Evolutionary conservation across 1,284 basidiomycete species (phyloP), one percentile per base, ranked within the genome.

Genomic region (Leccinum olivaceoglutinosum): DNA sequence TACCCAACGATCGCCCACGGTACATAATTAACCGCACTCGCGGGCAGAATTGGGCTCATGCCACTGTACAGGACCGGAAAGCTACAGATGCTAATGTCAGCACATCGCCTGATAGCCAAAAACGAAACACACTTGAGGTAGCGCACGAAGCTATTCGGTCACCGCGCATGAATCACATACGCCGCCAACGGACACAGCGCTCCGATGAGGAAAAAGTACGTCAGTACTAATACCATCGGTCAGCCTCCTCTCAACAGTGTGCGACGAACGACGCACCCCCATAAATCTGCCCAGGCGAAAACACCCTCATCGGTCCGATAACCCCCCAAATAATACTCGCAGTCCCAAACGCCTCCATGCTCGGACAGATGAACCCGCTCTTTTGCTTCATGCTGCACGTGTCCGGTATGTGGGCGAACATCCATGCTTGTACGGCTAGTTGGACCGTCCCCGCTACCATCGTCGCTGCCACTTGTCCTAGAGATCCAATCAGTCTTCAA

Each of bases 131-230:
- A 79, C 76, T 84, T 83, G 71, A 82, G 67, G 67, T 81, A 82
- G 44, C 79, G 78, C 59, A 80, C 69, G 64, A 76, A 69, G 32
- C 76, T 75, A 66, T 79, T 75, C 58, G 78, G 82, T 77, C 76
- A 83, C 66, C 70, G 76, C 58, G 73, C 68, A 32, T 76, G 73
- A 65, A 82, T 73, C 51, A 79, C 59, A 59, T 73, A 82, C 11
- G 74, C 74, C 21, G 75, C 61, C 29, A 79, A 18, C 0, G 85
- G 85, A 44, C 75, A 74, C n/a, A 80, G 16, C 25, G 80, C 77
- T 36, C 86, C 86, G 60, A 84, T 70, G 61, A 86, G 78, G 82
- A 88, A 88, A 72, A 82, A 83, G 76, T 80, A 83, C n/a, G 74
- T 66, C 7, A 83, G 74, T 6, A 1, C 70, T 71, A 18, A 25